Base-by-base conservation (phyloP, 139 green algal genomes). In the Chlorella ohadii region DNA sequence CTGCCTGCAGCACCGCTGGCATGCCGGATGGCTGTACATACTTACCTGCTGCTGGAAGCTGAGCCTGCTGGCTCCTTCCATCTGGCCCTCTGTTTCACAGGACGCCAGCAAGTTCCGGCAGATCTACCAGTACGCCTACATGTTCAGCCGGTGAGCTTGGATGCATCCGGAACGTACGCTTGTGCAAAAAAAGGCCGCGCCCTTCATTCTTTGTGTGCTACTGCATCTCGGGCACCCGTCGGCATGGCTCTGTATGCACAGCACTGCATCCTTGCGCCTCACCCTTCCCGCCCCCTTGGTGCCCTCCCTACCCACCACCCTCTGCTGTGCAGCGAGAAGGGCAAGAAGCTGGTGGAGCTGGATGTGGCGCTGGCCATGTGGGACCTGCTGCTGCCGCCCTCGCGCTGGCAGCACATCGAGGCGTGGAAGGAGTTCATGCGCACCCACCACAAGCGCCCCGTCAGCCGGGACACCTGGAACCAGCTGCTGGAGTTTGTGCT, bases 361-460 rank as follows among this genome's bases (percentile, higher is more conserved):
- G 95, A 98, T 41, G 94, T 91, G n/a, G 96, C 96, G 12, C 38
- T 97, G n/a, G 96, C 81, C 25, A 97, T 99, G 93, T 99, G 96
- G 96, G 88, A 93, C 86, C 91, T 99, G 78, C 84, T 98, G 67
- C 91, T 98, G 63, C 64, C 82, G 3, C 19, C 55, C 22, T 74
- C 85, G 13, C 83, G 77, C 13, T 96, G 93, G 93, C 87, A 80
- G 25, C 65, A 96, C 56, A 68, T 91, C 9, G 84, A 96, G 19
- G 84, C 90, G 28, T 99, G 96, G 96, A 96, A 91, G 70, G 84
- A 93, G 11, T 99, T 97, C 81, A 81, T 99, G 82, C 80, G 89
- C 76, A 88, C 92, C 51, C 91, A 98, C 80, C 89, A 96, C 89
- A 94, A 94, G 73, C 87, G 89, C 9, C 92, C 95, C 28, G 93